Base-by-base conservation (phyloP, 441 rosid species). In the Melastoma candidum region DNA sequence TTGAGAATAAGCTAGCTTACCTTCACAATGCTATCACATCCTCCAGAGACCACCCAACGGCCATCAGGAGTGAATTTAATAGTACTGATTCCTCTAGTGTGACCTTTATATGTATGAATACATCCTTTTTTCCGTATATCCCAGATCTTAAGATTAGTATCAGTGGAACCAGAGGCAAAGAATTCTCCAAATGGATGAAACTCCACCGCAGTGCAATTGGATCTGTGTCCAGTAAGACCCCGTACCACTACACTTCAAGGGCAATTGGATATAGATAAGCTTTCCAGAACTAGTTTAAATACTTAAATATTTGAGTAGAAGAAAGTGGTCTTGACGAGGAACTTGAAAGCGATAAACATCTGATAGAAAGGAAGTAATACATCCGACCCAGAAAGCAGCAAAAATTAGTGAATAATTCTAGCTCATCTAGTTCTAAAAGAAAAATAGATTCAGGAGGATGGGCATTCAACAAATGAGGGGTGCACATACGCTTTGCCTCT, bases 11-110 rank as follows among this genome's bases (percentile, higher is more conserved):
- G 43, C 56, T 8, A 52, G 43, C 17, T 48, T 39, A 94, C 99
- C 96, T 94, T 94, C 11, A 83, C 97, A 63, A 72, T 71, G 64
- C 85, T 87, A 66, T 94, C 99, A 55, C 54, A 68, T 76, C 99
- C 99, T 63, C 99, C 97, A 64, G 97, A 89, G 58, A 93, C 96
- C 11, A 93, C 85, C 99, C 99, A 93, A 41, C 97, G 99, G 49
- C 99, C 99, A 83, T 93, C 97, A 58, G 99, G 99, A 64, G 79
- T 69, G 71, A 93, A 93, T 36, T 74, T 78, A 59, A 93, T 80
- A 47, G 87, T 83, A 61, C 79, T 77, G 60, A 94, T 63, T 47
- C 93, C 90, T 65, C 71, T 81, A 22, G 83, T 77, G 63, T 94
- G 99, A 44, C 97, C 99, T 68, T 79, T 83, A 75, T 87, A 89